Evolutionary conservation across 331 rosid genomes (phyloP).

Genomic region (Saraca asoca): DNA sequence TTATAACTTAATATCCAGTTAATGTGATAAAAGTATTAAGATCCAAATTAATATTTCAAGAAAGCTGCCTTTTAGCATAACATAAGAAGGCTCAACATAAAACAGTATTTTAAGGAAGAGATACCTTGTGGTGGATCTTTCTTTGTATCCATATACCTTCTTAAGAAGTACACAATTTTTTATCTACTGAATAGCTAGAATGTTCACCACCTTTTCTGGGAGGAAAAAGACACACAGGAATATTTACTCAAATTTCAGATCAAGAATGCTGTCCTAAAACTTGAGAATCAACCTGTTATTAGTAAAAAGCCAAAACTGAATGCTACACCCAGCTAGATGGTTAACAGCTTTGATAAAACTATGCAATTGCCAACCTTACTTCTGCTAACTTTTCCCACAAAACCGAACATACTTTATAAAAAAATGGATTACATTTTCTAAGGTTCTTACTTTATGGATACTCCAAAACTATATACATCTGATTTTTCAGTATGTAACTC

Average conservation of each 20-base stretch:
- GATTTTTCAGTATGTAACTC: conserved; percentile 81
- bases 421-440: conserved; percentile 5
- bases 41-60: conserved; percentile 11
- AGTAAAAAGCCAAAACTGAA: conserved; percentile 16
- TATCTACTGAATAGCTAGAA: conserved; percentile 12
- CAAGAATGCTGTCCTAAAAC: conserved; percentile 14
- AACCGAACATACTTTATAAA: conserved; percentile 5
- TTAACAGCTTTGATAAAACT: conserved; percentile 21
- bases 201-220: not conserved
- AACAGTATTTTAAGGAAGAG: conserved; percentile 19
- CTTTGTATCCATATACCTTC: not conserved
- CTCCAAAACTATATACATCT: conserved; percentile 87
- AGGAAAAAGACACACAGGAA: not conserved
- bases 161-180: conserved; percentile 13
- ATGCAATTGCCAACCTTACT: not conserved
- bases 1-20: conserved; percentile 9
- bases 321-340: not conserved
- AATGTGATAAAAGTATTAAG: not conserved
- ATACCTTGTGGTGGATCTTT: not conserved
- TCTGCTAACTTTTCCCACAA: conserved; percentile 2
- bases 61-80: conserved; percentile 7
- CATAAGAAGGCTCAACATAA: conserved; percentile 16
- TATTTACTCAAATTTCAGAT: conserved; percentile 2
- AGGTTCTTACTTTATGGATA: conserved; percentile 73
- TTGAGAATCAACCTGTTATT: conserved; percentile 1